Base-by-base conservation (phyloP, 2,329 filamentous ascomycete species). In the Metarhizium guizhouense region DNA sequence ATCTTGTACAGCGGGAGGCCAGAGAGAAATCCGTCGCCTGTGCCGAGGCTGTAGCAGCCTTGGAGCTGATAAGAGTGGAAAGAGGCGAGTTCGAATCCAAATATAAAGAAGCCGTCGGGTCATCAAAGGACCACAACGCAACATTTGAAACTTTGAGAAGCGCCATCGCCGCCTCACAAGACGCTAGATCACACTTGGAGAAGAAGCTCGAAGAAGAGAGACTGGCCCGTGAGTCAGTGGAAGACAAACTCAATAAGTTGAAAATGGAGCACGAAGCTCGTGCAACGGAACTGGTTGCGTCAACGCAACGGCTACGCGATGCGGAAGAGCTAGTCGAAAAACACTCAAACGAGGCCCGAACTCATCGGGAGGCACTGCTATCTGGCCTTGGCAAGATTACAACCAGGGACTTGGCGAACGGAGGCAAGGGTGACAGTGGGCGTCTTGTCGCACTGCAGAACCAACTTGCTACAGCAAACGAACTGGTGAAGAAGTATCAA, bases 311-410 rank as follows among this genome's bases (percentile, higher is more conserved):
- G 52, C 74, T 99, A 51, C 84, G 82, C 45, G 92, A 96, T 69
- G 85, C 90, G 0, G 91, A 99, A 71, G 90, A 96, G 65, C 74
- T 97, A 48, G 88, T 89, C 1, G 88, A 95, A 65, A 90, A 87
- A 62, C 86, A 96, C 69, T 89, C 92, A 5, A 84, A 85, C 61
- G 95, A 99, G 73, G 93, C 94, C 6, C 82, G 86, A 56, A 87
- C 88, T 16, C 93, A 97, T 67, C 88, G 89, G 29, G 79, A 88
- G 62, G 92, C 88, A 25, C 85, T 99, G 38, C 74, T 97, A 49
- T 80, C 85, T 51, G 93, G 94, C 4, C 79, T 99, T 11, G 88
- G 90, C 62, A 91, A 87, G 69, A 81, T 92, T 8, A 74, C 79
- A 1, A 68, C 80, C 1, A 79, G 79, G 38, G 79, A 84, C 57